phyloP scores from a whole-genome alignment of 306 rosid species.

The Dryas octopetala region DNA sequence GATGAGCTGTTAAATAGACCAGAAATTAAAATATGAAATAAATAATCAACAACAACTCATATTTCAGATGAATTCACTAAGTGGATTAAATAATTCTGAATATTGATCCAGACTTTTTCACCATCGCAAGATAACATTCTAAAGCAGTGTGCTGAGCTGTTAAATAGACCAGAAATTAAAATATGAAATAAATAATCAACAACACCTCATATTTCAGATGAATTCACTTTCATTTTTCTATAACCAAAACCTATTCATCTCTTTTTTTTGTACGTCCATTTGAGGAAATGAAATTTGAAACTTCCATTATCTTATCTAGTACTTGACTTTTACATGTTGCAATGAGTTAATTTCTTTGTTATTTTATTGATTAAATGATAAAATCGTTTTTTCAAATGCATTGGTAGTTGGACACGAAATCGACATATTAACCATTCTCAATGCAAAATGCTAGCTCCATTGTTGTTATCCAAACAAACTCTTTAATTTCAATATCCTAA shows the following conservation, averaged over 20 bases:
- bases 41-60: conserved; percentile 3
- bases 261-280: background rate
- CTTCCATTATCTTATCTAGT: background rate
- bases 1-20: background rate
- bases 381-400: conserved; percentile 15
- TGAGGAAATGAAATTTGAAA: background rate
- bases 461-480: background rate
- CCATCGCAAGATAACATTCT: background rate
- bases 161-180: background rate
- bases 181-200: background rate
- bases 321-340: conserved; percentile 7
- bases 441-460: background rate
- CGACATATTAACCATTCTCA: background rate
- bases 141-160: background rate
- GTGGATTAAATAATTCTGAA: background rate
- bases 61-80: background rate
- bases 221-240: background rate
- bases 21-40: background rate
- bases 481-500: background rate
- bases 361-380: conserved; percentile 1
- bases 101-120: background rate
- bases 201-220: conserved; percentile 4
- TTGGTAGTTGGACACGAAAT: conserved; percentile 9
- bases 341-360: background rate
- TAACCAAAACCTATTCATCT: background rate